phyloP scores from a whole-genome alignment of 306 rosid genomes.

The Biancaea sappan region DNA sequence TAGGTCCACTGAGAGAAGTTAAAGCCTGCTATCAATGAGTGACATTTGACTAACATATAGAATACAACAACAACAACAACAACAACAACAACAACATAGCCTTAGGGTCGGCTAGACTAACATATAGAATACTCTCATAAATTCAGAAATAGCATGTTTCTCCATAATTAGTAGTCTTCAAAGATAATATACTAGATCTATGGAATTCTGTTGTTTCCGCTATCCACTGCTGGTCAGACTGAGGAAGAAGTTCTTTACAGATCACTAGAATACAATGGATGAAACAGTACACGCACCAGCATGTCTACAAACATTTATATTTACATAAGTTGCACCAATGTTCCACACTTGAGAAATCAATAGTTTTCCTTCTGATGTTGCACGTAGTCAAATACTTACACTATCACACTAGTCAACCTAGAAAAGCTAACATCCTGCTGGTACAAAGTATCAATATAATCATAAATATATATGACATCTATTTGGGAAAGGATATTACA shows the following conservation, averaged over 20 bases:
- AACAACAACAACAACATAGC: no score
- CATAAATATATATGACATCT: neutral
- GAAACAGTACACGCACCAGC: neutral
- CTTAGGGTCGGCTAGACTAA: no score
- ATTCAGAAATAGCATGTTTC: neutral
- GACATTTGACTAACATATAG: neutral
- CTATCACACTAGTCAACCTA: slow-evolving; percentile 6
- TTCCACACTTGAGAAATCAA: neutral
- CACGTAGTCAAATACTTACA: slow-evolving; percentile 13
- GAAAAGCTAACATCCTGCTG: neutral
- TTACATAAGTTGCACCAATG: neutral
- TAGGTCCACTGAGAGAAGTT: neutral
- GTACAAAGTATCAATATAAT: neutral
- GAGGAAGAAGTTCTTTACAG: neutral
- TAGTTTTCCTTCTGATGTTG: slow-evolving; percentile 3
- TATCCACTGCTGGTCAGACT: neutral
- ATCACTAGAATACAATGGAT: neutral
- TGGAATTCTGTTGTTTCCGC: neutral
- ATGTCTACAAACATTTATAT: neutral
- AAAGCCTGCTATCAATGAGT: neutral
- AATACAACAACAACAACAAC: no score
- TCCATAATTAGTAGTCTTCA: neutral
- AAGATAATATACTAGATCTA: neutral
- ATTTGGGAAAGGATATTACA: neutral
- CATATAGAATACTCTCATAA: neutral